Evolutionary conservation across 2,329 filamentous ascomycete species (phyloP), one percentile per base, ranked within the genome.

Genomic region (Cercospora sojina): DNA sequence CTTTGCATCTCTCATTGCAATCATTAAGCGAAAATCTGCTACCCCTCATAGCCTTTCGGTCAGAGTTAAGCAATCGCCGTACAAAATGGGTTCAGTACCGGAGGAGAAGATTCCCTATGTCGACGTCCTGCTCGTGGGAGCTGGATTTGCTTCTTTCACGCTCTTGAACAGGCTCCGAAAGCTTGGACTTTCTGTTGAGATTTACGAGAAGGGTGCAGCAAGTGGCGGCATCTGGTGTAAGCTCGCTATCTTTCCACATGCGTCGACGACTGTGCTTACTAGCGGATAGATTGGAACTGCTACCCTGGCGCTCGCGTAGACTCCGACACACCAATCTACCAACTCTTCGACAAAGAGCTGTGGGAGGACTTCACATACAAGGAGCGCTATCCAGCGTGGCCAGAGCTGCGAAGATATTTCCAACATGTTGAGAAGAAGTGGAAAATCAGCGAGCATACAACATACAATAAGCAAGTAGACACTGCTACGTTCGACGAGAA

Each of bases 371-470:
- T 85, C 85, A 87, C 79, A 25, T 89, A 85, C 68, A 71, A 68
- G 55, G 70, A 74, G 60, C 66, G 70, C 5, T 77, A 74, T 47
- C 68, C 74, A 4, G 73, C 67, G 6, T 73, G 66, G 80, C 64
- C 63, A n/a, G 86, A 89, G 55, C 78, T 89, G 1, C 80, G 83
- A 12, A 73, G 74, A 10, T 89, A 89, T 74, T 89, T 89, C 71
- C 81, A 86, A 27, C 84, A 87, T 59, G 83, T 87, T 8, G 86
- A 88, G 62, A 83, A 84, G 65, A 81, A 84, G 10, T 72, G 86
- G 23, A 77, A 82, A 23, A 76, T 89, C 18, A 85, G 82, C 71
- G 87, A 86, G 69, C 84, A 88, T 67, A 81, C 79, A 20, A 79
- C 82, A 1, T 88, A 87, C 76, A 83, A 86, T 68, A 86, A 83